Evolutionary conservation across 1,284 basidiomycete genomes (phyloP), one percentile per base, ranked within the genome.

Genomic region (Somion occarium): DNA sequence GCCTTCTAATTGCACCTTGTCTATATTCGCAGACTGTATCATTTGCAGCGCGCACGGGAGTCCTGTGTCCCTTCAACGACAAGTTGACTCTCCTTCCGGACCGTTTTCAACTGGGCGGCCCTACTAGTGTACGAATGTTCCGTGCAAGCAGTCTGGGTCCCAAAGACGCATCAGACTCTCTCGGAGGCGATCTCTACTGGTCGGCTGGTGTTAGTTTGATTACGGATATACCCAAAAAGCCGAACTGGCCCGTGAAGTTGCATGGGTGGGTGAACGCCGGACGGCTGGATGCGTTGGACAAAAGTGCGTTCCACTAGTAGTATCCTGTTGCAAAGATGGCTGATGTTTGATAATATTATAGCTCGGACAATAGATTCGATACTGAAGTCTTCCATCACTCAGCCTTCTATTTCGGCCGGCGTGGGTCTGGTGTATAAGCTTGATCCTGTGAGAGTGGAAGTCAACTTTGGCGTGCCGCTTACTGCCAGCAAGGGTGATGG

Each of bases 31-130:
- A 90, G 88, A 76, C 79, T 1, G 46, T 87, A 20, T 88, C 88
- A 0, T 65, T 90, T 3, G 77, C 83, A 2, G 76, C 79, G 3
- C 78, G 81, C 18, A 69, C 76, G 0, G 91, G 91, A 3, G 53
- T 85, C 19, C 67, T 93, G 2, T 80, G 78, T 63, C 75, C 79
- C 27, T 62, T 88, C 3, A 30, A 30, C 4, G 63, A 66, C 4
- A 64, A 67, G 13, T 69, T 70, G 13, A 73, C 80, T 23, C 76
- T 78, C 46, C 88, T 91, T 64, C 82, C 79, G 30, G 97, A 99
- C 68, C 82, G 93, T 3, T 96, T 95, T 66, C 94, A 96, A 60
- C 78, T 98, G 0, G 97, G 96, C 24, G 97, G 96, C 0, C 94
- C 97, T 0, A 84, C 88, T n/a, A 91, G 83, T 45, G 76, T 99